A percentile compares a stretch with the other conserved stretches of the same genome.
Evolutionary conservation across 805 yeast species (phyloP).

Genomic region (Myxozyma udenii): DNA sequence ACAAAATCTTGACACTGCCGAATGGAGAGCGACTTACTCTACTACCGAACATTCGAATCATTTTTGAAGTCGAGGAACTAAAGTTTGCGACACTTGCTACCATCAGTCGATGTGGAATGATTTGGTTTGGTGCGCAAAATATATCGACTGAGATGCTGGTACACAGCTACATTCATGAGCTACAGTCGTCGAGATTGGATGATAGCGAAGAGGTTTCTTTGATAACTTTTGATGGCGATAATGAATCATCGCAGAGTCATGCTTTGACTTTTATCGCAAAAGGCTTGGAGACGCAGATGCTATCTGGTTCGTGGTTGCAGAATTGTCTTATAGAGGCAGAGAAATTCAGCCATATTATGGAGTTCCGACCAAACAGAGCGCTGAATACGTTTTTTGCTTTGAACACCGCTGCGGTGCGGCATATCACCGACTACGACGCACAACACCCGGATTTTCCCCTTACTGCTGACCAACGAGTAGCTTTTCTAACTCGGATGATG

Average conservation of each 20-base stretch:
- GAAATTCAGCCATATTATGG: slow-evolving; percentile 52
- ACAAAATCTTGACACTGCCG: slow-evolving; percentile 73
- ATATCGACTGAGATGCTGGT: slow-evolving; percentile 32
- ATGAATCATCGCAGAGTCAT: not conserved
- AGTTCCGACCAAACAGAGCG: slow-evolving; percentile 41
- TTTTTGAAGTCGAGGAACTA: slow-evolving; percentile 74
- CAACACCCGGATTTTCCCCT: slow-evolving; percentile 33
- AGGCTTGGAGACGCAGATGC: slow-evolving; percentile 2
- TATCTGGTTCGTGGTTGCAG: slow-evolving; percentile 23
- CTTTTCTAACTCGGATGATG: slow-evolving; percentile 29
- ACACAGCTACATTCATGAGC: slow-evolving; percentile 30
- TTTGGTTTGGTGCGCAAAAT: slow-evolving; percentile 56
- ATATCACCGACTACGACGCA: slow-evolving; percentile 30
- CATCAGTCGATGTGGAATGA: slow-evolving; percentile 85
- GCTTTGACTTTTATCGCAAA: not conserved
- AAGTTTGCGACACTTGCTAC: slow-evolving; percentile 83
- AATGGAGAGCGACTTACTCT: slow-evolving; percentile 80
- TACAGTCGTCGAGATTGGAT: slow-evolving; percentile 21
- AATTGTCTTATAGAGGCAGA: slow-evolving; percentile 35
- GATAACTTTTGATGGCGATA: slow-evolving; percentile 20
- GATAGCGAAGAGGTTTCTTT: slow-evolving; percentile 27
- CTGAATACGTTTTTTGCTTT: slow-evolving; percentile 44
- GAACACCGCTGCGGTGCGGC: slow-evolving; percentile 41
- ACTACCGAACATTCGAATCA: slow-evolving; percentile 58
- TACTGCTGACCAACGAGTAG: slow-evolving; percentile 33